Base-by-base conservation (phyloP, 2,329 filamentous ascomycete genomes). In the Fusarium devonianum region DNA sequence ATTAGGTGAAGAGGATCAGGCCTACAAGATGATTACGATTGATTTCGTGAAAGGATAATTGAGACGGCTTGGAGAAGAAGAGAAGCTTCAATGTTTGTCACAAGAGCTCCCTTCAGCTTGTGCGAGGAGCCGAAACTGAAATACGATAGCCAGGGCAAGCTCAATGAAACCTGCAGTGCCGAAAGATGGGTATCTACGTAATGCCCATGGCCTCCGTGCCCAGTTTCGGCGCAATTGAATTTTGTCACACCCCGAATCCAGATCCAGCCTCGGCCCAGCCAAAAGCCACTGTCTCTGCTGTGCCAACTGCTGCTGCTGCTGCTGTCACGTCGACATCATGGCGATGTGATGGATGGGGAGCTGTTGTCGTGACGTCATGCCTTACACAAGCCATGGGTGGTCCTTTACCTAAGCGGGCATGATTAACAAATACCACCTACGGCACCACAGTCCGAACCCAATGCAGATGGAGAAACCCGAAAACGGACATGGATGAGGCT, bases 291-390 rank as follows among this genome's bases (percentile, higher is more conserved):
- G 33, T 33, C 23, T 30, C 9, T 6, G 10, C 29, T 8, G 13
- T 30, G 47, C 17, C 25, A 40, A 13, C 30, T 28, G 5, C 17
- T 22, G 7, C 14, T 21, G 9, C 23, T 25, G 35, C 26, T 54
- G 34, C 34, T 61, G 62, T 65, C 49, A 62, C 57, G 41, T 41
- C 53, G 47, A 59, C 58, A 65, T 65, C 58, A 63, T 65, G 55
- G 33, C 49, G 46, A 50, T 58, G 36, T 16, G 41, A 32, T 41
- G 12, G 43, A 45, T 34, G 49, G 41, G 42, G n/a, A 54, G 46
- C 19, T 43, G 35, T 38, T 47, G 39, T 53, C 52, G 58, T 64
- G 62, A 65, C 62, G 62, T 64, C 62, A 64, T 63, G 57, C 10
- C 23, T 3, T 12, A 11, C 12, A 25, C 23, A 10, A 10, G 9